phyloP scores from a whole-genome alignment of 345 rosid species.

The Salix brachista region DNA sequence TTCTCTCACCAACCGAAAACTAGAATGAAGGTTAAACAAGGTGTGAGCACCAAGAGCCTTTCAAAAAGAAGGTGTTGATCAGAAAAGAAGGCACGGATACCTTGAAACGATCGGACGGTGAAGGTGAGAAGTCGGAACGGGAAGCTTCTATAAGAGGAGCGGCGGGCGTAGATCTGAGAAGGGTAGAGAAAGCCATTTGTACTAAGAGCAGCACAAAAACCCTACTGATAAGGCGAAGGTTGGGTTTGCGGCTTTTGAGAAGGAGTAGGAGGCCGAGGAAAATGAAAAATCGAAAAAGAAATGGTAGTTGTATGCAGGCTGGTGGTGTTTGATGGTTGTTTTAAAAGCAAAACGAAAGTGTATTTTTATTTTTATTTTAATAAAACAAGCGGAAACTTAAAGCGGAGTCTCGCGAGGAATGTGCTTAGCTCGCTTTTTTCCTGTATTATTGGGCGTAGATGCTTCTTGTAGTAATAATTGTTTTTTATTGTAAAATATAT shows the following conservation, averaged over 20 bases:
- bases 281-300: background rate
- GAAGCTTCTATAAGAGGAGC: slow-evolving; percentile 31
- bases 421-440: background rate
- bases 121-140: slow-evolving; percentile 35
- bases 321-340: background rate
- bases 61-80: background rate
- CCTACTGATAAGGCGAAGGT: slow-evolving; percentile 19
- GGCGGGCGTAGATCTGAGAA: slow-evolving; percentile 60
- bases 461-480: no score
- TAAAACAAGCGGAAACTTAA: background rate
- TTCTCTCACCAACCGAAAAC: background rate
- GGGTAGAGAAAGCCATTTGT: slow-evolving; percentile 64
- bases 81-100: slow-evolving; percentile 27
- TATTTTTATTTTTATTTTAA: no score
- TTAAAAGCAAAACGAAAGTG: background rate
- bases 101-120: slow-evolving; percentile 50
- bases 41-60: background rate
- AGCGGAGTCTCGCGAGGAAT: slow-evolving; percentile 33
- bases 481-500: no score
- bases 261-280: slow-evolving; percentile 10
- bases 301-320: background rate
- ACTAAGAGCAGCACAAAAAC: slow-evolving; percentile 1
- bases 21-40: background rate
- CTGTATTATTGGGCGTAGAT: background rate
- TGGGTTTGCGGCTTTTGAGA: slow-evolving; percentile 16